Evolutionary conservation across 495 filamentous ascomycete genomes (phyloP).

Genomic region (Rhizodiscina lignyota): DNA sequence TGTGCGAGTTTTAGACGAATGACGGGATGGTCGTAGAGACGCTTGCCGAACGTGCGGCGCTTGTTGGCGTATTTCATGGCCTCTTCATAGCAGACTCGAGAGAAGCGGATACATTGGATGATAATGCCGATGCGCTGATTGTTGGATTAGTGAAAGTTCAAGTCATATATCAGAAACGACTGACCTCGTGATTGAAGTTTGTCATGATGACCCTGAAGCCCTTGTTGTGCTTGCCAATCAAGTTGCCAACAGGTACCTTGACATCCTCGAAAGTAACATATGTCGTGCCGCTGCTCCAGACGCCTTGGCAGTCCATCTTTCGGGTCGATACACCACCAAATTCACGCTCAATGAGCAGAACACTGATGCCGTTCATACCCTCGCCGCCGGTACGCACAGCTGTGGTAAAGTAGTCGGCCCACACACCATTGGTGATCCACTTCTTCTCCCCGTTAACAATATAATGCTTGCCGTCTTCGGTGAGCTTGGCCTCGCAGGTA

Average conservation of each 20-base stretch:
- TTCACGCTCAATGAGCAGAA: constrained; percentile 76
- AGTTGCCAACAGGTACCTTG: constrained; percentile 94
- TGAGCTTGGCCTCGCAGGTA: constrained; percentile 85
- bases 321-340: constrained; percentile 74
- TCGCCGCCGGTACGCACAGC: constrained; percentile 74
- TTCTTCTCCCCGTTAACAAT: constrained; percentile 99
- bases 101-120: constrained; percentile 91
- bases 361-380: constrained; percentile 82
- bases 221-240: constrained; percentile 94
- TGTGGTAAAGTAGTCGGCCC: constrained; percentile 92
- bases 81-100: constrained; percentile 94
- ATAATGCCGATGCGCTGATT: constrained; percentile 94
- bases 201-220: constrained; percentile 69
- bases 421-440: constrained; percentile 98
- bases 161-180: too few species aligned
- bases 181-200: constrained; percentile 99
- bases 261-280: constrained; percentile 98
- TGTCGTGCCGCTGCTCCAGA: constrained; percentile 86
- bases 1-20: constrained; percentile 95
- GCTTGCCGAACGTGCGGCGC: constrained; percentile 88
- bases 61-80: constrained; percentile 93
- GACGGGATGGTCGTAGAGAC: constrained; percentile 88
- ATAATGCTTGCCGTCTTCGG: constrained; percentile 90
- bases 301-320: constrained; percentile 96
- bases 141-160: too few species aligned